Percentiles rank a stretch among this genome's conserved stretches.
These are phyloP conservation scores for Ochetophila trinervis DNA, from an alignment of 306 rosid species.

Conservation along the genomic window DNA sequence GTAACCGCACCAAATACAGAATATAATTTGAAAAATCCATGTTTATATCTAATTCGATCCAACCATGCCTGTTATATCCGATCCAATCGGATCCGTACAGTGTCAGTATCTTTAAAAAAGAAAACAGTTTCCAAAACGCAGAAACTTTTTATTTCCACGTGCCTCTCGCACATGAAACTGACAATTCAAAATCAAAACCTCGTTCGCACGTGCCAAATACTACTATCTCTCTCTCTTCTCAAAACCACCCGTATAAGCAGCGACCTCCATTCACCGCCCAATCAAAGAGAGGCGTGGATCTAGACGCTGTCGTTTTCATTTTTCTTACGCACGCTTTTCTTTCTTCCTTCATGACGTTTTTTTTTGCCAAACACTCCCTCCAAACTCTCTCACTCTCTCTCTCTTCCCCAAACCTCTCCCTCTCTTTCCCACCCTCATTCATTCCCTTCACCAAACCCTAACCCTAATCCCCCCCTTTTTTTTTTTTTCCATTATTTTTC, in stretches of 20 bases:
- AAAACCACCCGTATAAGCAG: background rate
- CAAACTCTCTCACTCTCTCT: slow-evolving; percentile 14
- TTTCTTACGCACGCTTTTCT: too few relatives aligned
- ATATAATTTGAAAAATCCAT: too few relatives aligned
- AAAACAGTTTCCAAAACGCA: too few relatives aligned
- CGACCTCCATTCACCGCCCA: background rate
- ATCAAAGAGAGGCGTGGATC: slow-evolving; percentile 1
- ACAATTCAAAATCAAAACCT: too few relatives aligned
- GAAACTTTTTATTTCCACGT: too few relatives aligned
- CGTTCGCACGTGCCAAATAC: background rate
- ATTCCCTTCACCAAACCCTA: slow-evolving; percentile 35
- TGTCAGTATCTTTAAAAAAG: too few relatives aligned
- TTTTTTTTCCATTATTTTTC: background rate
- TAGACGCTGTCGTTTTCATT: background rate
- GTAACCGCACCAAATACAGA: too few relatives aligned
- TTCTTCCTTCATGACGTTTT: background rate
- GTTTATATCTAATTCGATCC: too few relatives aligned
- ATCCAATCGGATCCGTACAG: too few relatives aligned
- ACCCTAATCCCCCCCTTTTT: slow-evolving; percentile 20
- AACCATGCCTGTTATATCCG: too few relatives aligned
- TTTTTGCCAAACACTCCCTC: background rate
- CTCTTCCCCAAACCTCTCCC: slow-evolving; percentile 12
- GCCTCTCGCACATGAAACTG: too few relatives aligned
- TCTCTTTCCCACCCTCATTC: slow-evolving; percentile 14
- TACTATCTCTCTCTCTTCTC: background rate